Base-by-base conservation (phyloP, 1,284 basidiomycete genomes). In the Porogramme epimiltina region DNA sequence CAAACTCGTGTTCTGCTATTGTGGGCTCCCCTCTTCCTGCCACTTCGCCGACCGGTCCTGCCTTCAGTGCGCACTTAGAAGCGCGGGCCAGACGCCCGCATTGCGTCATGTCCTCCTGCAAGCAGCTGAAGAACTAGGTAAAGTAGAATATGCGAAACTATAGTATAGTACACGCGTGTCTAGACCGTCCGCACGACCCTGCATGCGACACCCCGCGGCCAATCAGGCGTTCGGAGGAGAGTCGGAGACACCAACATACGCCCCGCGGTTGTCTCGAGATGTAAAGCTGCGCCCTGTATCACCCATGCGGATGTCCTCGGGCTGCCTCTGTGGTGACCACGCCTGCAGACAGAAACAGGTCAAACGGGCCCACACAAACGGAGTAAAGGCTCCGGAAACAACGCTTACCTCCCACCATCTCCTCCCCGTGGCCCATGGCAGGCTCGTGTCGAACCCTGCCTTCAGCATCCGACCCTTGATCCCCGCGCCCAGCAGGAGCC, bases 381-480 rank as follows among this genome's bases (percentile, higher is more conserved):
- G n/a, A n/a, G n/a, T n/a, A n/a, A n/a, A n/a, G n/a, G n/a, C n/a
- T n/a, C 18, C 25, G 34, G 55, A 40, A 55, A 55, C 22, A 49
- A 33, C 51, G 44, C 55, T 55, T 58, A 89, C 89, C 80, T 90
- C 85, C 89, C 89, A 91, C 89, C 88, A 91, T 58, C 82, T 74
- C 59, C 78, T 76, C 52, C 79, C 78, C 55, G 73, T 71, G 52
- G 75, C 73, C 87, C 86, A 89, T 34, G 81, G 72, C 48, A 84
- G 67, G 59, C 79, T 80, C 36, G 82, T 73, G 60, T 83, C 78
- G 47, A 90, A 70, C 25, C 89, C 90, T 45, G 87, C 87, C 66
- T 86, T 89, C 55, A 84, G 66, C 82, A 93, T 89, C 53, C 88
- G 81, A 62, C 76, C 84, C 71, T 91, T 89, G 62, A 96, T 83